Base-by-base conservation (phyloP, 768 basidiomycete species). In the Filobasidium wieringae region DNA sequence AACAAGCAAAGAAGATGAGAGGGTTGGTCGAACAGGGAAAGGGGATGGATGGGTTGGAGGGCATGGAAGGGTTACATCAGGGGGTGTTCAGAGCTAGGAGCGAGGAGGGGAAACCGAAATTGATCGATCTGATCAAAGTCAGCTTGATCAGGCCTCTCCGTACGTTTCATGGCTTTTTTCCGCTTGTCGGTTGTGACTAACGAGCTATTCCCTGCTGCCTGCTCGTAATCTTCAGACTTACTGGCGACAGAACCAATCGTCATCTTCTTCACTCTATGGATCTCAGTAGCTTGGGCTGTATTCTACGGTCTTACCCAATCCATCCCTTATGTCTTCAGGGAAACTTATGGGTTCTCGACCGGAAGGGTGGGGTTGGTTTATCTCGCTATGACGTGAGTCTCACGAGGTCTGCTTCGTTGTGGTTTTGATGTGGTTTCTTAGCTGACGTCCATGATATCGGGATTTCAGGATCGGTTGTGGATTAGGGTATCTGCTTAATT, bases 241-340 rank as follows among this genome's bases (percentile, higher is more conserved):
- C 72, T 87, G 59, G 59, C 80, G 14, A 85, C 84, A 0, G 89
- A 91, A 68, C 85, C 85, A 0, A 79, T 84, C 33, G 87, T 89
- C 7, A 73, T 79, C 2, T 82, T 82, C 64, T 85, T 89, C 58
- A 69, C 70, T 2, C 45, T 73, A 0, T 74, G 72, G 70, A 62
- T 72, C 19, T 82, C 52, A 2, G 82, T 88, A 58, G 79, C 80
- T 0, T 89, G 87, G 86, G 87, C 87, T 0, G 80, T 87, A 5
- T 69, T 84, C 22, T 89, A 80, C 65, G 82, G 81, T 54, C 74
- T 87, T 67, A 76, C 86, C 30, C 80, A 64, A 27, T 71, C 71
- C 2, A 57, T 75, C 22, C 72, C 78, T 7, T 79, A 77, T 9
- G 79, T 82, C 34, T 84, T 87, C 71, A 64, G 68, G 17, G 73